Evolutionary conservation across 805 yeast species (phyloP).

Genomic region (Kodamaea jinghongensis): DNA sequence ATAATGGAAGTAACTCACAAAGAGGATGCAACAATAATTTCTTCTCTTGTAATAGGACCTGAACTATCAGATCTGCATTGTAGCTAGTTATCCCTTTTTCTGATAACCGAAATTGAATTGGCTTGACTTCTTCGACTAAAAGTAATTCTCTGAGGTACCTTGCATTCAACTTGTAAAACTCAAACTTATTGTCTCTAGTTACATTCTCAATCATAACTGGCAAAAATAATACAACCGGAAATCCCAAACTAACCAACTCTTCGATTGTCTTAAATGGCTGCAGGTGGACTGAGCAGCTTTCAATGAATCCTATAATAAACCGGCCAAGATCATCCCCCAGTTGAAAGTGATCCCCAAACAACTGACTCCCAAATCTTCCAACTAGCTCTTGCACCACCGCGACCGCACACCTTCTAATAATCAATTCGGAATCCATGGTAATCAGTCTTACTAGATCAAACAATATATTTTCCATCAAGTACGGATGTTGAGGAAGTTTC

Average conservation of each 20-base stretch:
- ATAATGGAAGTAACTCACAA: conserved; percentile 7
- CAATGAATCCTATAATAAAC: conserved; percentile 51
- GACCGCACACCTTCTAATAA: conserved; percentile 74
- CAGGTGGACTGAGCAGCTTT: conserved; percentile 22
- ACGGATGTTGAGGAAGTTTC: conserved; percentile 6
- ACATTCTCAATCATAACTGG: conserved; percentile 28
- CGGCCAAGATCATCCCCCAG: conserved; percentile 20
- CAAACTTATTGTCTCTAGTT: conserved; percentile 35
- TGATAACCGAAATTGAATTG: background rate
- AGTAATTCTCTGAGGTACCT: conserved; percentile 22
- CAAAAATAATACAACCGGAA: conserved; percentile 24
- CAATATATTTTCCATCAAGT: conserved; percentile 20
- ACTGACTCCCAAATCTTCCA: conserved; percentile 63
- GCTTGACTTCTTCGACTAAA: background rate
- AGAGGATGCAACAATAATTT: conserved; percentile 7
- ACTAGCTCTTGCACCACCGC: conserved; percentile 85
- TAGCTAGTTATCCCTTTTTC: too few species aligned
- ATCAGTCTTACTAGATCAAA: conserved; percentile 48
- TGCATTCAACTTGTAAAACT: conserved; percentile 42
- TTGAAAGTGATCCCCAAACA: conserved; percentile 24
- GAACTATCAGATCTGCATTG: too few species aligned
- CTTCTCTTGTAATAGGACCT: background rate
- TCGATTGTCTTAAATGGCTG: conserved; percentile 17
- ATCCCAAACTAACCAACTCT: conserved; percentile 23
- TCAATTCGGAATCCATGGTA: conserved; percentile 70